These are phyloP conservation scores for Tremella fuciformis DNA, from an alignment of 768 basidiomycete species.

Conservation along the genomic window DNA sequence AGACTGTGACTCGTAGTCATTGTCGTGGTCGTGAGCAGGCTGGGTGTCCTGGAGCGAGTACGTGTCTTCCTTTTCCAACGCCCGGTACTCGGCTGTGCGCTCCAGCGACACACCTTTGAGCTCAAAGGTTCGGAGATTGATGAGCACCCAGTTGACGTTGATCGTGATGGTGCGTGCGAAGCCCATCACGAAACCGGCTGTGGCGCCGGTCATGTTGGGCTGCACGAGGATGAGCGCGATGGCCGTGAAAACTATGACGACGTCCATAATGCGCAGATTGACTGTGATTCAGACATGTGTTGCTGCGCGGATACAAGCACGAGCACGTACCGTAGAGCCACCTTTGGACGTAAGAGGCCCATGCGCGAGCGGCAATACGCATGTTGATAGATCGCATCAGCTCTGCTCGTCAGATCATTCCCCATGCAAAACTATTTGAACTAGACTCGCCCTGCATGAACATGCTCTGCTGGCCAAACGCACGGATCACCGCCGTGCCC, in stretches of 20 bases:
- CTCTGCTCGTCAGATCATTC: conserved; percentile 1
- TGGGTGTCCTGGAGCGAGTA: conserved; percentile 10
- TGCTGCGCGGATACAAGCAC: not conserved
- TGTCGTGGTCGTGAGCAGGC: conserved; percentile 6
- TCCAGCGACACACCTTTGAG: conserved; percentile 33
- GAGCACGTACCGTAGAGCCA: conserved; percentile 31
- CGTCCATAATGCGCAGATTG: conserved; percentile 21
- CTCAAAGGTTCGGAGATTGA: conserved; percentile 27
- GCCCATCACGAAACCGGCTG: conserved; percentile 35
- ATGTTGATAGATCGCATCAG: conserved; percentile 22
- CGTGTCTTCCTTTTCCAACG: conserved; percentile 38
- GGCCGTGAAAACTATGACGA: conserved; percentile 23
- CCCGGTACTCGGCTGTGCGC: conserved; percentile 36
- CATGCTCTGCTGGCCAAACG: conserved; percentile 36
- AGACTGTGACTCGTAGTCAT: conserved; percentile 2
- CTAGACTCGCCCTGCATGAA: conserved; percentile 25
- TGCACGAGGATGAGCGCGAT: conserved; percentile 19
- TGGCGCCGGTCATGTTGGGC: conserved; percentile 22
- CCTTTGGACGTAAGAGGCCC: conserved; percentile 16
- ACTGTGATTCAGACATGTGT: conserved; percentile 13
- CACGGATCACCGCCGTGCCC: conserved; percentile 39
- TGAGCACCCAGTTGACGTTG: conserved; percentile 25
- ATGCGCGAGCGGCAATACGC: conserved; percentile 16
- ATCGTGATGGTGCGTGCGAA: conserved; percentile 26
- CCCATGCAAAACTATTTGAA: not conserved